Conservation (phyloP, 139 green algal genomes). For the Asterochloris erici region DNA sequence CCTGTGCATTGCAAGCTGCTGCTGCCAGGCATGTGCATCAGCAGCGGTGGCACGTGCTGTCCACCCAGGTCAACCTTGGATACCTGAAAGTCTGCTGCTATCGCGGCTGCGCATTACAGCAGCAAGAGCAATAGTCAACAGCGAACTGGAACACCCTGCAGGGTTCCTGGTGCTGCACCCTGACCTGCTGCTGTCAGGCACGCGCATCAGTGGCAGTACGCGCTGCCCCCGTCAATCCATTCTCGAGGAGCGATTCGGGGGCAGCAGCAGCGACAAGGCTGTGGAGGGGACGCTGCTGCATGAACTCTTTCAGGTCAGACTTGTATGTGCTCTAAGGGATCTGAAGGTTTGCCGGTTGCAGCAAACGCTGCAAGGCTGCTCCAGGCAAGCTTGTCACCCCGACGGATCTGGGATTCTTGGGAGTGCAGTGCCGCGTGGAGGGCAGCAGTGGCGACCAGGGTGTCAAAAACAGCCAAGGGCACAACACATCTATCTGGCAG, state of each 20-base stretch:
- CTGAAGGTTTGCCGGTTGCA: background rate
- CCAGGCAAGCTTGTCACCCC: too few relatives aligned
- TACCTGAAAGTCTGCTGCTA: background rate
- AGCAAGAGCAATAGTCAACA: background rate
- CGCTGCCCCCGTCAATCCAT: constrained; percentile 62
- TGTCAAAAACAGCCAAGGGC: too few relatives aligned
- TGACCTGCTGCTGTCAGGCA: constrained; percentile 78
- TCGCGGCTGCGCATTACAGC: background rate
- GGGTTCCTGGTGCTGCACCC: constrained; percentile 72
- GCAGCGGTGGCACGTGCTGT: background rate
- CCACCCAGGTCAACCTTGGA: background rate
- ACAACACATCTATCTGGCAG: too few relatives aligned
- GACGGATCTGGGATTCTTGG: too few relatives aligned
- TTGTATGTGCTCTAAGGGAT: background rate
- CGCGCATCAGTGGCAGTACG: constrained; percentile 53
- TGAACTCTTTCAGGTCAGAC: constrained; percentile 52
- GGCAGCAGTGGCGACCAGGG: too few relatives aligned
- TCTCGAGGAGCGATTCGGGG: constrained; percentile 63
- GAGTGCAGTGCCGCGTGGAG: too few relatives aligned
- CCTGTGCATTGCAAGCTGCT: background rate
- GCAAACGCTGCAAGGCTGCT: too few relatives aligned
- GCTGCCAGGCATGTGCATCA: background rate
- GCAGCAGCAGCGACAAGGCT: constrained; percentile 25
- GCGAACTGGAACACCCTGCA: background rate
- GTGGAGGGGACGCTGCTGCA: constrained; percentile 59